Percentiles rank a stretch among this genome's conserved stretches.
phyloP scores from a whole-genome alignment of 1,284 basidiomycete species.

The Pisolithus thermaeus region DNA sequence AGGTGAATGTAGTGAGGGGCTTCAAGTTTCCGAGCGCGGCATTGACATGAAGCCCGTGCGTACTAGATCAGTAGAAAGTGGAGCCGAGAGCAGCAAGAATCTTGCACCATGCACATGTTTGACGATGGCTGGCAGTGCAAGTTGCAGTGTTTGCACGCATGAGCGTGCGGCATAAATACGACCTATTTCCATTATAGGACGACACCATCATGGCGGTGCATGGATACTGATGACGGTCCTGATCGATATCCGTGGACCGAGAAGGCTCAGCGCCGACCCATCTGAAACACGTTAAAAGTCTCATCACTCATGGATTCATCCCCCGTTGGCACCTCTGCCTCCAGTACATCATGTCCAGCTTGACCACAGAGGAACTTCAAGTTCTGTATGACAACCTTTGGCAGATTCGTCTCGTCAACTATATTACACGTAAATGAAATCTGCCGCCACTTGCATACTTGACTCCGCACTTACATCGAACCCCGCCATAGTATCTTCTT shows the following conservation, averaged over 20 bases:
- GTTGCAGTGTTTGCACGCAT: too few species aligned
- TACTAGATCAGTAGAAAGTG: background rate
- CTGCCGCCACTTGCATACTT: background rate
- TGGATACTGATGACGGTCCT: too few species aligned
- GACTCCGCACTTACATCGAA: background rate
- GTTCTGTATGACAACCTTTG: background rate
- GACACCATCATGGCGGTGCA: too few species aligned
- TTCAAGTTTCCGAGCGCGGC: background rate
- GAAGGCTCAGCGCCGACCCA: too few species aligned
- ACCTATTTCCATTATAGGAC: too few species aligned
- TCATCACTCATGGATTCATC: background rate
- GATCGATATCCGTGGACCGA: too few species aligned
- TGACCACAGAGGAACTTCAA: background rate
- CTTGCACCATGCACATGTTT: too few species aligned
- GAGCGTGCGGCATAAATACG: too few species aligned
- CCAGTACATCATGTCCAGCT: background rate
- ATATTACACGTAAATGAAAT: constrained; percentile 4
- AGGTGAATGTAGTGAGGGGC: background rate
- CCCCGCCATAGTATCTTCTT: background rate
- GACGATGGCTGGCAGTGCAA: too few species aligned
- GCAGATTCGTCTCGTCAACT: background rate
- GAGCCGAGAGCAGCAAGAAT: background rate
- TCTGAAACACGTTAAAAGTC: background rate
- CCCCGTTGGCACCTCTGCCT: background rate
- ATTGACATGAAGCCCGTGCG: too few species aligned